Conservation (phyloP, 495 filamentous ascomycete species). For the Penicillium nucicola region DNA sequence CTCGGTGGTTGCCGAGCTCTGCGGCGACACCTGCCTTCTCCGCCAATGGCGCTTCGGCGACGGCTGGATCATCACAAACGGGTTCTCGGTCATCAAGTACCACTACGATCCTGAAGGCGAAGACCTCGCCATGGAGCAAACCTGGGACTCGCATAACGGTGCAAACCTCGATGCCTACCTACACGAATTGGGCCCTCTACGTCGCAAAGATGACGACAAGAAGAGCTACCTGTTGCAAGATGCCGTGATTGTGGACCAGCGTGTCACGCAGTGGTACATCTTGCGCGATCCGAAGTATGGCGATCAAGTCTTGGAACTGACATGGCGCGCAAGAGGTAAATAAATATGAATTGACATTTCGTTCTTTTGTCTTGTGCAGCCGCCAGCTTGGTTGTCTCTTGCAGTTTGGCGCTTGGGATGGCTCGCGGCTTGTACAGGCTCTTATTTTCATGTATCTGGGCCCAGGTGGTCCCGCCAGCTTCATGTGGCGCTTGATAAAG, state of each 20-base stretch:
- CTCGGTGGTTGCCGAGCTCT: constrained; percentile 48
- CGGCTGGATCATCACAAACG: constrained; percentile 56
- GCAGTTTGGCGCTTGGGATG: not conserved
- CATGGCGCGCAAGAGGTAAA: constrained; percentile 39
- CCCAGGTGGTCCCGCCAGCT: not conserved
- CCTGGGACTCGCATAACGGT: constrained; percentile 43
- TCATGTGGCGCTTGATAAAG: constrained; percentile 21
- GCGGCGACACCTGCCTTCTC: constrained; percentile 54
- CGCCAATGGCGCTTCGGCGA: constrained; percentile 56
- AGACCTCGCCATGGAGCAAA: constrained; percentile 42
- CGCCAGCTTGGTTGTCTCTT: not conserved
- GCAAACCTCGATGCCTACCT: constrained; percentile 38
- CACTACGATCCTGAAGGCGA: constrained; percentile 29
- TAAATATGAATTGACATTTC: not conserved
- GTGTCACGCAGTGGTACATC: constrained; percentile 42
- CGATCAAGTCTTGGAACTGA: constrained; percentile 39
- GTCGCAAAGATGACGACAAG: constrained; percentile 37
- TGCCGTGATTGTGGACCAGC: constrained; percentile 25
- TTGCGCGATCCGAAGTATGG: constrained; percentile 30
- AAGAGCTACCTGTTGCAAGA: constrained; percentile 34
- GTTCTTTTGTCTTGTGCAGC: constrained; percentile 2
- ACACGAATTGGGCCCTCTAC: constrained; percentile 42
- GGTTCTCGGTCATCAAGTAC: constrained; percentile 53
- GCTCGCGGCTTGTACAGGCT: constrained; percentile 7
- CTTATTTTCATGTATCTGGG: not conserved